Evolutionary conservation across 164 flowering plant species (phyloP), one percentile per base, ranked within the genome.

Genomic region (Berberis thunbergii): DNA sequence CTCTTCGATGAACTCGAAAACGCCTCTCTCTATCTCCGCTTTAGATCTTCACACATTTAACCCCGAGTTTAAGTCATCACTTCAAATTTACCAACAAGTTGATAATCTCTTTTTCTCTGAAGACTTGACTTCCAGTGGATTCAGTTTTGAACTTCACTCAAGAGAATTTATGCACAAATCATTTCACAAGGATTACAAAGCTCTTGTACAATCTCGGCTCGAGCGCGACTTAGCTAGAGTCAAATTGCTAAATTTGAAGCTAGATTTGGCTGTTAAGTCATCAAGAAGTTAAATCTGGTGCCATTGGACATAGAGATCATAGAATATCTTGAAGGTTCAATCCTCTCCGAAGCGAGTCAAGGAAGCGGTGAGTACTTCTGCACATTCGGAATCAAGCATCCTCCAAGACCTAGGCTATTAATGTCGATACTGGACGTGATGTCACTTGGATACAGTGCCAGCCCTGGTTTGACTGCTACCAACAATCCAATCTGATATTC

Each of bases 311-410:
- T 7, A 3, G 63, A 73, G 10, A 64, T 64, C 40, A 66, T 59
- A 0, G 76, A 71, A 40, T 74, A 69, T 12, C 44, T 85, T 0
- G 65, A 81, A 48, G 77, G 78, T n/a, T 93, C 97, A 43, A 59
- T 91, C 41, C 61, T 83, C 1, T 94, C 98, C 4, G 97, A 96
- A 6, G 72, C 81, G 58, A 82, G 85, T 55, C 85, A 86, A 66
- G 99, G 97, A 7, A 84, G 91, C 73, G 99, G 97, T 45, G 97
- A 94, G 94, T 94, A 91, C 72, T 94, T 94, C 80, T 67, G 84
- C 65, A 81, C 93, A 41, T 64, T 94, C 43, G 93, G 89, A 59
- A 73, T 94, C 72, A 97, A 97, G 1, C 63, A 65, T 1, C 98
- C 98, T 48, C 72, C 94, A 41, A 83, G 74, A 45, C 68, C 74